A percentile compares a stretch with the other conserved stretches of the same genome.
Conservation (phyloP, 2,329 filamentous ascomycete species). For the Diaporthe sp. region DNA sequence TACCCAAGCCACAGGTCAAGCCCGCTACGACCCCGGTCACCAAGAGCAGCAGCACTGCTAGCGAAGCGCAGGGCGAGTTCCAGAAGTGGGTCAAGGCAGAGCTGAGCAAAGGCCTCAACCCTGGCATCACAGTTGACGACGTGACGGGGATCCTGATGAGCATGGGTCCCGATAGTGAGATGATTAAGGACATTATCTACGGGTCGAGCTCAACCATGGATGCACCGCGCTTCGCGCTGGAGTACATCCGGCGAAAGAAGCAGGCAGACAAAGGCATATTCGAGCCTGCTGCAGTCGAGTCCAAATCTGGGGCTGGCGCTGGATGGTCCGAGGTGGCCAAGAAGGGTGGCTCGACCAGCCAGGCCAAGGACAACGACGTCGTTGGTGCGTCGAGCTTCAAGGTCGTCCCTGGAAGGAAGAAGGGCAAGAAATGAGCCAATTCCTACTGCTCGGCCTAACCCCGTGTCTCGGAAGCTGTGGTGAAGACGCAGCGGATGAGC, state of each 20-base stretch:
- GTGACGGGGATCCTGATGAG: slow-evolving; percentile 83
- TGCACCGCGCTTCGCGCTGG: slow-evolving; percentile 91
- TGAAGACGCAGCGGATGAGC: neutral
- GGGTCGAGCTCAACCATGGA: slow-evolving; percentile 95
- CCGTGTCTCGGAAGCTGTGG: neutral
- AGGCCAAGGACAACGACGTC: slow-evolving; percentile 56
- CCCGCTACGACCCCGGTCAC: slow-evolving; percentile 53
- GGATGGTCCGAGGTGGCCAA: slow-evolving; percentile 98
- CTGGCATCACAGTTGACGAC: slow-evolving; percentile 75
- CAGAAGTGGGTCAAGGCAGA: slow-evolving; percentile 91
- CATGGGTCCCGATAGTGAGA: slow-evolving; percentile 57
- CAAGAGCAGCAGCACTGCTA: slow-evolving; percentile 54
- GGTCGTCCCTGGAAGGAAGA: slow-evolving; percentile 93
- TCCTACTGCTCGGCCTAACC: neutral
- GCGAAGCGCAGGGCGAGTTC: slow-evolving; percentile 86
- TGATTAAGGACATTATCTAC: slow-evolving; percentile 78
- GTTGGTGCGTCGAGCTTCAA: slow-evolving; percentile 77
- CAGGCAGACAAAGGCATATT: slow-evolving; percentile 89
- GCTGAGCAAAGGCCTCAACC: slow-evolving; percentile 78
- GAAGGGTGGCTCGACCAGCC: slow-evolving; percentile 76
- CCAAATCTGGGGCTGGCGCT: slow-evolving; percentile 58
- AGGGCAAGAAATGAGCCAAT: slow-evolving; percentile 77
- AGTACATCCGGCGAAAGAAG: slow-evolving; percentile 94
- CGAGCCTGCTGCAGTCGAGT: slow-evolving; percentile 71
- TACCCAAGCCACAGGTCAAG: slow-evolving; percentile 52